phyloP scores from a whole-genome alignment of 176 grass and related monocot genomes.

The Raddia distichophylla region DNA sequence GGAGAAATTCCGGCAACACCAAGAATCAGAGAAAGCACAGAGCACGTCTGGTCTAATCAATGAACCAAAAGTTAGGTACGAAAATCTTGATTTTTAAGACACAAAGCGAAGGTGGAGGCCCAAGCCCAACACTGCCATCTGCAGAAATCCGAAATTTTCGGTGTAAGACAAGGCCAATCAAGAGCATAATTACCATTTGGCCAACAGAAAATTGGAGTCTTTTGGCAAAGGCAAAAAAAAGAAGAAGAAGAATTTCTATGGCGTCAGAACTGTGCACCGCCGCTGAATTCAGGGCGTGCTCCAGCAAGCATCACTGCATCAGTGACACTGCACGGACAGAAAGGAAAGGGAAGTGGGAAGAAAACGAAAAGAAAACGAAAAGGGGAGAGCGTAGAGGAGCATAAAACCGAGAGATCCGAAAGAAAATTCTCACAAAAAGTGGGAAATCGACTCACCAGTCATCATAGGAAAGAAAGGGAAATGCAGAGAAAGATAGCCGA shows the following conservation, averaged over 20 bases:
- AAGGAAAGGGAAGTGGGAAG: neutral
- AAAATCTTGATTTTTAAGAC: neutral
- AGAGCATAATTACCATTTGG: neutral
- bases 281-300: constrained; percentile 16
- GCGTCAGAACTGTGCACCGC: constrained; percentile 1
- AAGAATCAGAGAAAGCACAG: constrained; percentile 13
- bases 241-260: too few relatives aligned
- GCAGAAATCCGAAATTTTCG: neutral
- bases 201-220: neutral
- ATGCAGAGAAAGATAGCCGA: constrained; percentile 19
- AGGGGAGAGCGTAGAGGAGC: neutral
- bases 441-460: constrained; percentile 20
- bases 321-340: neutral
- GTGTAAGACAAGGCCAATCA: constrained; percentile 3
- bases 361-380: neutral
- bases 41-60: neutral
- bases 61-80: neutral
- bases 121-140: neutral
- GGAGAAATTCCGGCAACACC: neutral
- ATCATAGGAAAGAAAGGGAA: constrained; percentile 15
- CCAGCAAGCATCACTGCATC: constrained; percentile 5
- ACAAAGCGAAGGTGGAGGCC: neutral
- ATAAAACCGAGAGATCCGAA: neutral
- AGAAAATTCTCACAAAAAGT: constrained; percentile 26
- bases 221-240: constrained; percentile 15